Percentiles rank a stretch among this genome's conserved stretches.
These are phyloP conservation scores for Diaporthe caulivora DNA, from an alignment of 2,329 filamentous ascomycete genomes.

Conservation along the genomic window DNA sequence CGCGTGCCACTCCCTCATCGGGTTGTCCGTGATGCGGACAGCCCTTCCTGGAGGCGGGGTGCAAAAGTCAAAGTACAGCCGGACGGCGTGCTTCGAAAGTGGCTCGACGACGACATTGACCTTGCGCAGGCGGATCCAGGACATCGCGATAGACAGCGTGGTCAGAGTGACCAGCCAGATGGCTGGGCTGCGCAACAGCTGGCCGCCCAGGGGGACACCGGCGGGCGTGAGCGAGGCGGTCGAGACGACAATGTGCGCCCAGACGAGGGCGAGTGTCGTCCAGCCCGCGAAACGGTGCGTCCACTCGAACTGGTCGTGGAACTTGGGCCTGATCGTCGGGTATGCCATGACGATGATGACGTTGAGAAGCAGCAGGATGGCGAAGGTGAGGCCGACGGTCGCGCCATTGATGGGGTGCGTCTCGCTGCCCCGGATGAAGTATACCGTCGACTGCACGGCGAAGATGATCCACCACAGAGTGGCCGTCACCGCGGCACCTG, in stretches of 20 bases:
- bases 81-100: slow-evolving; percentile 72
- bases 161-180: slow-evolving; percentile 71
- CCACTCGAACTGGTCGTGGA: slow-evolving; percentile 78
- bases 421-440: slow-evolving; percentile 42
- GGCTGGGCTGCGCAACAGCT: slow-evolving; percentile 53
- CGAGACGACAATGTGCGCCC: slow-evolving; percentile 48
- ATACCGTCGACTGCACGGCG: slow-evolving; percentile 53
- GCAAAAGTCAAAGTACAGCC: slow-evolving; percentile 68
- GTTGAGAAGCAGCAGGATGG: slow-evolving; percentile 68
- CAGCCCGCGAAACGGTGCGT: slow-evolving; percentile 82
- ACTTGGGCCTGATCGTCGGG: slow-evolving; percentile 70
- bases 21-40: slow-evolving; percentile 64
- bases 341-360: slow-evolving; percentile 74
- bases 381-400: slow-evolving; percentile 63
- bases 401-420: slow-evolving; percentile 49
- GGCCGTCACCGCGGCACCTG: slow-evolving; percentile 62
- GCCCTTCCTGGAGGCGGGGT: slow-evolving; percentile 61
- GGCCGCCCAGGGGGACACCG: slow-evolving; percentile 23
- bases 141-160: slow-evolving; percentile 68
- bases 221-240: slow-evolving; percentile 44
- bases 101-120: slow-evolving; percentile 66
- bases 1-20: slow-evolving; percentile 70
- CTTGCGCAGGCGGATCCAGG: slow-evolving; percentile 73
- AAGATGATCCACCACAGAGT: slow-evolving; percentile 63
- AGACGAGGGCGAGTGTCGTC: slow-evolving; percentile 63